Evolutionary conservation across 2,329 filamentous ascomycete genomes (phyloP).

Genomic region (Phyllosticta ampelicida): DNA sequence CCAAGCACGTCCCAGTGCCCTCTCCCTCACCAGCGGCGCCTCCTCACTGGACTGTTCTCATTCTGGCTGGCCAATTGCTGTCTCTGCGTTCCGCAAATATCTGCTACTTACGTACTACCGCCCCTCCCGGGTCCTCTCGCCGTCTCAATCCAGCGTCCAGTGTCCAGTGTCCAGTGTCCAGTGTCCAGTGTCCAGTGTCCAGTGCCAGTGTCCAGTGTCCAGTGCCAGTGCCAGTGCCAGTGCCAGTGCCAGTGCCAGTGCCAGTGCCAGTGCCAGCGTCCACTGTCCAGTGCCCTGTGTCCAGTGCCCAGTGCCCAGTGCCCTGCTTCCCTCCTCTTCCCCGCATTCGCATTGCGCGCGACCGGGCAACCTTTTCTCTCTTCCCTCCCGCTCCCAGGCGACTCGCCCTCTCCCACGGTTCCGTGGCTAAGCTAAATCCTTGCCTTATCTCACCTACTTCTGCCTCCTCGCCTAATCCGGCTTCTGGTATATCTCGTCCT

Average conservation of each 20-base stretch:
- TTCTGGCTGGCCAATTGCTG: constrained; percentile 1
- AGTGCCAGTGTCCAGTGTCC: too few relatives aligned
- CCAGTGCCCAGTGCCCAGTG: too few relatives aligned
- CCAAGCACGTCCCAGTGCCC: background rate
- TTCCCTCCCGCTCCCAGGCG: constrained; percentile 4
- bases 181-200: too few relatives aligned
- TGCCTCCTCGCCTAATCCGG: background rate
- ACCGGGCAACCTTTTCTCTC: constrained; percentile 2
- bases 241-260: too few relatives aligned
- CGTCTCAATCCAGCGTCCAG: background rate
- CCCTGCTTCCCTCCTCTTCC: constrained; percentile 1
- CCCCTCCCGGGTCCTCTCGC: background rate
- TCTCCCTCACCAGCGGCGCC: constrained; percentile 5
- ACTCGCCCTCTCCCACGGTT: background rate
- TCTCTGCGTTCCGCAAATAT: constrained; percentile 1
- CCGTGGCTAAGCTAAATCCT: background rate
- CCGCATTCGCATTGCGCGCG: constrained; percentile 10
- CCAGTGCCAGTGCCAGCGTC: too few relatives aligned
- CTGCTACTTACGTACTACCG: background rate
- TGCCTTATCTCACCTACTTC: constrained; percentile 6
- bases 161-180: too few relatives aligned
- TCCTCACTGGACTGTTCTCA: constrained; percentile 2
- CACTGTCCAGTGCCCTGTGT: too few relatives aligned
- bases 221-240: too few relatives aligned
- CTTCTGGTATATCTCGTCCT: constrained; percentile 1